A percentile compares a stretch with the other conserved stretches of the same genome.
Evolutionary conservation across 2,329 filamentous ascomycete species (phyloP).

Genomic region (Clarireedia homoeocarpa): DNA sequence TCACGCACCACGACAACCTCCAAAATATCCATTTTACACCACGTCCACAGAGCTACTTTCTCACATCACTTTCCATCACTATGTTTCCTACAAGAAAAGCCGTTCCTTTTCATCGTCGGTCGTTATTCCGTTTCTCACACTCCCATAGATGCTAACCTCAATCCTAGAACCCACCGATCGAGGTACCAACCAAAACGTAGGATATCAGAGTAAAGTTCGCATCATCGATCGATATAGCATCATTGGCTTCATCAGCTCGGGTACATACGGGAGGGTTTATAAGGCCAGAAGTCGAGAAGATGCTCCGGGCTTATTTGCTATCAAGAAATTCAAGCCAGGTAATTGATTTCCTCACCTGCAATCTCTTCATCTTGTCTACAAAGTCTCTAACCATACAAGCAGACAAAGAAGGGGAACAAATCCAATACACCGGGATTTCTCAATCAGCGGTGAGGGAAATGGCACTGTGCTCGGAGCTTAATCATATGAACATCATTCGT

Average conservation of each 20-base stretch:
- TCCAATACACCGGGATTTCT: slow-evolving; percentile 95
- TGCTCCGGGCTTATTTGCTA: slow-evolving; percentile 78
- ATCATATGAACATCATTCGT: slow-evolving; percentile 81
- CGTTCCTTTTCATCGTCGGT: slow-evolving; percentile 22
- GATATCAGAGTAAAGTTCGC: slow-evolving; percentile 70
- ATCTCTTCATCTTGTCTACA: background rate
- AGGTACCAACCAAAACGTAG: slow-evolving; percentile 35
- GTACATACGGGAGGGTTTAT: slow-evolving; percentile 96
- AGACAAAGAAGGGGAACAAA: slow-evolving; percentile 91
- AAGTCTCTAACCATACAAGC: slow-evolving; percentile 52
- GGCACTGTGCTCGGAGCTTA: slow-evolving; percentile 88
- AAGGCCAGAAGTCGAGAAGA: slow-evolving; percentile 77
- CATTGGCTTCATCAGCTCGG: slow-evolving; percentile 95
- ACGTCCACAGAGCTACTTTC: background rate
- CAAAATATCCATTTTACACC: too few relatives aligned
- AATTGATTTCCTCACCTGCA: slow-evolving; percentile 1
- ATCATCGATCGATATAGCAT: slow-evolving; percentile 93
- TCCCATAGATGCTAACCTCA: slow-evolving; percentile 21
- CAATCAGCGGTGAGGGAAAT: slow-evolving; percentile 97
- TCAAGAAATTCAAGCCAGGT: slow-evolving; percentile 70
- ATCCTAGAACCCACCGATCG: slow-evolving; percentile 46
- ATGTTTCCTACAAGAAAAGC: slow-evolving; percentile 26
- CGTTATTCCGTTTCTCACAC: slow-evolving; percentile 23
- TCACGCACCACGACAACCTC: slow-evolving; percentile 9
- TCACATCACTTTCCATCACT: slow-evolving; percentile 12